Evolutionary conservation across 2,329 filamentous ascomycete species (phyloP).

Genomic region (Phialophora tarda): DNA sequence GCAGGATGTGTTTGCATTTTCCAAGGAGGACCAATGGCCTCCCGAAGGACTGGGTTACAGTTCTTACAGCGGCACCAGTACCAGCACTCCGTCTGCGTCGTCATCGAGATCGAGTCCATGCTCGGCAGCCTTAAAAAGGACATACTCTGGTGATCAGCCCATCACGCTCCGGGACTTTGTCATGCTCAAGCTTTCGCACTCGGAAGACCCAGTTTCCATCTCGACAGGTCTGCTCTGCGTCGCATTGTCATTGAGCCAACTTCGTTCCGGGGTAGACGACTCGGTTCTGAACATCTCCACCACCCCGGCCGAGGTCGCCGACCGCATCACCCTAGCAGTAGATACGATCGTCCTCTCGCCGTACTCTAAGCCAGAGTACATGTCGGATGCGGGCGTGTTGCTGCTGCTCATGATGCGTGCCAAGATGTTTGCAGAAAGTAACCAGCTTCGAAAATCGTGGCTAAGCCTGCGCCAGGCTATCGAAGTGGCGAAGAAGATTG

Average conservation of each 20-base stretch:
- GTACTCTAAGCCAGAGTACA: constrained; percentile 24
- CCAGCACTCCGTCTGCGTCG: not conserved
- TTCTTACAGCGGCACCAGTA: not conserved
- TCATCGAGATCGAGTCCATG: not conserved
- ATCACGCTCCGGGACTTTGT: constrained; percentile 35
- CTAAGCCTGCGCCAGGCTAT: constrained; percentile 32
- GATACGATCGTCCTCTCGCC: constrained; percentile 35
- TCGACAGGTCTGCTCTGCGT: constrained; percentile 36
- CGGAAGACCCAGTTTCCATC: constrained; percentile 27
- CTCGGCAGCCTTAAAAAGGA: not conserved
- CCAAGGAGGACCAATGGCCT: not conserved
- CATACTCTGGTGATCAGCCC: not conserved
- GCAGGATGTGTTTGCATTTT: constrained; percentile 27
- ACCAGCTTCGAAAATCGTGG: constrained; percentile 38
- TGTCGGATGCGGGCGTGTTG: constrained; percentile 25
- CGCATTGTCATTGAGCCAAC: constrained; percentile 33
- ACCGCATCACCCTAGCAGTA: constrained; percentile 34
- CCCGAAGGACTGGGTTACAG: not conserved
- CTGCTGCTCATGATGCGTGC: constrained; percentile 35
- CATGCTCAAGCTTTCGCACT: constrained; percentile 25
- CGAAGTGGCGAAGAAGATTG: constrained; percentile 26
- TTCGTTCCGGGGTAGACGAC: constrained; percentile 36
- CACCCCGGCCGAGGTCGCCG: constrained; percentile 28
- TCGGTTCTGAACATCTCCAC: constrained; percentile 29
- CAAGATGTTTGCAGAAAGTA: constrained; percentile 37